Conservation (phyloP, 2,329 filamentous ascomycete genomes). For the Arthroderma uncinatum region DNA sequence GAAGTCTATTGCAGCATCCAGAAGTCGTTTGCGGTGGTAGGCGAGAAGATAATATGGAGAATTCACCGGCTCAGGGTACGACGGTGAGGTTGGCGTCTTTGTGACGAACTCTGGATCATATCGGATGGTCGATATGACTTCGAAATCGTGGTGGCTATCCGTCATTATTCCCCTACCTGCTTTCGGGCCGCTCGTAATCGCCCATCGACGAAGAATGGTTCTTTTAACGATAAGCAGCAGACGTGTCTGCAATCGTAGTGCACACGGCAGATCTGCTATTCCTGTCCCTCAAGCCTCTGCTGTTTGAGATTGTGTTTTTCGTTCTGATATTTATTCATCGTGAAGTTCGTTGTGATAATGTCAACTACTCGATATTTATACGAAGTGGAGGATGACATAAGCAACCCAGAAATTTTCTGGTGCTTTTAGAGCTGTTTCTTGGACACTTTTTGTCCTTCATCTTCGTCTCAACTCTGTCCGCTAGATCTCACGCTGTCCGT, state of each 20-base stretch:
- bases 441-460: neutral
- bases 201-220: neutral
- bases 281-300: too few species aligned
- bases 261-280: too few species aligned
- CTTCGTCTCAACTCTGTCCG: neutral
- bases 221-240: too few species aligned
- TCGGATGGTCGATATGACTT: constrained; percentile 60
- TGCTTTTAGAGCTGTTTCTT: neutral
- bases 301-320: too few species aligned
- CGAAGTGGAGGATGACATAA: neutral
- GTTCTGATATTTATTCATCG: too few species aligned
- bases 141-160: constrained; percentile 34
- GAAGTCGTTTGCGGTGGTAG: constrained; percentile 66
- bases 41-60: constrained; percentile 69
- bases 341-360: too few species aligned
- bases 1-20: constrained; percentile 46
- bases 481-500: neutral
- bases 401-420: constrained; percentile 3
- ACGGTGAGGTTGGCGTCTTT: constrained; percentile 18
- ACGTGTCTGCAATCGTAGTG: too few species aligned
- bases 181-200: neutral
- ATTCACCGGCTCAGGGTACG: constrained; percentile 28
- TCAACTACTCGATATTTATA: too few species aligned
- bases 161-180: neutral
- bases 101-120: constrained; percentile 52